Evolutionary conservation across 2,329 filamentous ascomycete species (phyloP).

Genomic region (Phaeosphaeria sp.): DNA sequence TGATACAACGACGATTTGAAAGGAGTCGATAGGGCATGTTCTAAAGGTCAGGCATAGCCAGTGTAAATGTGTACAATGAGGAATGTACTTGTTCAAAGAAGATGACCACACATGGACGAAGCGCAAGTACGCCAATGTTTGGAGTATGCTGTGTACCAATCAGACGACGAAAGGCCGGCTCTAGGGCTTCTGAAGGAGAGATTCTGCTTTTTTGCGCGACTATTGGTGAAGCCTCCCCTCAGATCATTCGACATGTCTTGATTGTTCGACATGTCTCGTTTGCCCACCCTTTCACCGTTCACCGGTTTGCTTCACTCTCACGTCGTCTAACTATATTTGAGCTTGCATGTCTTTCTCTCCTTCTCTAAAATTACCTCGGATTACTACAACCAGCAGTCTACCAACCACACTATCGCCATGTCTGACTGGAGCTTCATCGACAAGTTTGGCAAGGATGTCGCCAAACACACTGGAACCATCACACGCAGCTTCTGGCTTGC

Average conservation of each 20-base stretch:
- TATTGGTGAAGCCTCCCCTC: not conserved
- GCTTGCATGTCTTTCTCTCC: too few species aligned
- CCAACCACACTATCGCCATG: not conserved
- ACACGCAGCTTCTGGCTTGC: not conserved
- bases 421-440: not conserved
- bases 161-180: not conserved
- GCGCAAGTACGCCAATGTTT: too few species aligned
- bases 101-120: not conserved
- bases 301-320: not conserved
- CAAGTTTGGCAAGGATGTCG: not conserved
- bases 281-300: not conserved
- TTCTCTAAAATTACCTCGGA: too few species aligned
- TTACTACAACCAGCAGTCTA: too few species aligned
- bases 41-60: not conserved
- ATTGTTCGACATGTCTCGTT: too few species aligned
- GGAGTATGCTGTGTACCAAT: not conserved
- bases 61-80: constrained; percentile 32
- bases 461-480: not conserved
- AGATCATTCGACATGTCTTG: not conserved
- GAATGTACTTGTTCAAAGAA: constrained; percentile 20
- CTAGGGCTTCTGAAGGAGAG: not conserved
- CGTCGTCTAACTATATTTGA: too few species aligned
- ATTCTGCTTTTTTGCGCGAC: not conserved
- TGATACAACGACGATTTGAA: constrained; percentile 2
- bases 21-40: not conserved